These are phyloP conservation scores for Candida jianshihensis DNA, from an alignment of 805 yeast species.

Conservation along the genomic window DNA sequence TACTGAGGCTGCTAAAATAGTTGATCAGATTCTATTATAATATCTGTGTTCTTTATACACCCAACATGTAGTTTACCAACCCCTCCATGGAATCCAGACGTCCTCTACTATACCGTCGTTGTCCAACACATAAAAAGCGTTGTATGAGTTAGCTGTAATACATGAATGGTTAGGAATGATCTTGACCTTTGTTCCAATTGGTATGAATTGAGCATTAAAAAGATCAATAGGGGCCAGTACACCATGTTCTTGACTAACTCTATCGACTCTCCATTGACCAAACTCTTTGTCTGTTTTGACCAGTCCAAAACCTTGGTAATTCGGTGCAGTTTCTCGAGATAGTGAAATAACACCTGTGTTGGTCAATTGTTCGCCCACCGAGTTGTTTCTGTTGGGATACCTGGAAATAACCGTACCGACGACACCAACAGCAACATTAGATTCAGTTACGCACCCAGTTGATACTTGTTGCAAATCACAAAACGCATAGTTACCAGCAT, in stretches of 20 bases:
- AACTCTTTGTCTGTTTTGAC: conserved; percentile 33
- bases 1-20: conserved; percentile 27
- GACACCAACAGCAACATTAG: conserved; percentile 44
- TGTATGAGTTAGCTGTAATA: conserved; percentile 56
- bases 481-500: conserved; percentile 75
- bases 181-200: conserved; percentile 46
- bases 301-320: conserved; percentile 51
- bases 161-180: conserved; percentile 69
- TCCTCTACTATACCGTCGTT: conserved; percentile 44
- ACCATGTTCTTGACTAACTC: conserved; percentile 78
- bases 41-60: not conserved
- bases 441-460: conserved; percentile 46
- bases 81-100: conserved; percentile 59
- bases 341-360: conserved; percentile 71
- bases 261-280: conserved; percentile 56
- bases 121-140: conserved; percentile 47
- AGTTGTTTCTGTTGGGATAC: conserved; percentile 47
- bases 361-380: conserved; percentile 54
- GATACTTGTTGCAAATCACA: conserved; percentile 75
- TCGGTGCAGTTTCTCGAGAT: conserved; percentile 55
- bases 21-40: conserved; percentile 5
- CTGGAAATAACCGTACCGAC: conserved; percentile 52
- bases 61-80: conserved; percentile 27
- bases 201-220: conserved; percentile 29
- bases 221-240: conserved; percentile 41